phyloP scores from a whole-genome alignment of 108 stramenopile species.

The Nitzschia inconspicua region DNA sequence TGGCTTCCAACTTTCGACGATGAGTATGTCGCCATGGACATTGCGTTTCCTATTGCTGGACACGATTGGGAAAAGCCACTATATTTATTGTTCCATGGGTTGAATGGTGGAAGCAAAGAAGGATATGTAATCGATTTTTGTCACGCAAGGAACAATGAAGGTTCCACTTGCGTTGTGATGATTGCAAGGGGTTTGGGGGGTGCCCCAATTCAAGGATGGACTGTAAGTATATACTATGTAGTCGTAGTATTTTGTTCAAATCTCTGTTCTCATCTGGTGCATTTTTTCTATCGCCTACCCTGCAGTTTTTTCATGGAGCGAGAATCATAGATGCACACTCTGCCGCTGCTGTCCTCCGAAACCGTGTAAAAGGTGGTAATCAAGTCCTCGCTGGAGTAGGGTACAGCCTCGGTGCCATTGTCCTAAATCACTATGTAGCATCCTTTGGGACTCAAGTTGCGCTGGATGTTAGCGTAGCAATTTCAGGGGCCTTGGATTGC shows the following conservation, averaged over 20 bases:
- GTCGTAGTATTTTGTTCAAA: no score
- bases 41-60: constrained; percentile 39
- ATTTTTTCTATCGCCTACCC: background rate
- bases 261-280: background rate
- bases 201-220: constrained; percentile 49
- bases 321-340: constrained; percentile 70
- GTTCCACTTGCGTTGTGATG: constrained; percentile 63
- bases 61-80: constrained; percentile 59
- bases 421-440: constrained; percentile 64
- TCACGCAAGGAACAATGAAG: constrained; percentile 37
- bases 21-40: constrained; percentile 77
- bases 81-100: constrained; percentile 84
- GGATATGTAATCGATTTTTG: constrained; percentile 81
- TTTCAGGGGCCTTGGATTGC: constrained; percentile 69
- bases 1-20: constrained; percentile 28
- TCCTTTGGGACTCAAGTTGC: constrained; percentile 58
- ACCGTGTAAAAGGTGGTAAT: constrained; percentile 23
- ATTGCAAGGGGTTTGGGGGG: constrained; percentile 84
- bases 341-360: constrained; percentile 50
- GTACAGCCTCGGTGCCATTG: background rate
- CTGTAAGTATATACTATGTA: constrained; percentile 4
- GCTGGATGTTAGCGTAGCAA: constrained; percentile 61
- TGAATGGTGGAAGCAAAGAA: constrained; percentile 83
- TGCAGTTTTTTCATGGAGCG: constrained; percentile 84
- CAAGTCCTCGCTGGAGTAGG: constrained; percentile 52